Conservation (phyloP, 75 land plant genomes). For the Cunninghamia lanceolata region DNA sequence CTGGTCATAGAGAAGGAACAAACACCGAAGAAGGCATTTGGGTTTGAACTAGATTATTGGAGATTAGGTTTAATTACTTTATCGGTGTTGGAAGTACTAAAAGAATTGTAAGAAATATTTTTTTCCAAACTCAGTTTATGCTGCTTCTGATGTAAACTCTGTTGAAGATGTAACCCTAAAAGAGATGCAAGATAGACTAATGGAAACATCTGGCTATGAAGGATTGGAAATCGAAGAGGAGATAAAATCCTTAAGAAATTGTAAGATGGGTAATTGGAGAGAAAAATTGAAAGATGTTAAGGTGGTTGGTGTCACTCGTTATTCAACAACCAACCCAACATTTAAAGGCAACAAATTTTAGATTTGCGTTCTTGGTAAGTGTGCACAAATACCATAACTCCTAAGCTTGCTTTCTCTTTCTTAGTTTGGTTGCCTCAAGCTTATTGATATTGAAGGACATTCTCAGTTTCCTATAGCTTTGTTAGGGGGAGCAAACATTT, state of each 20-base stretch:
- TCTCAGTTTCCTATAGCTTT: constrained; percentile 23
- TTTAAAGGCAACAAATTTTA: constrained; percentile 13
- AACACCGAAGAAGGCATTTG: too few species aligned
- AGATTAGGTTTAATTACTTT: constrained; percentile 25
- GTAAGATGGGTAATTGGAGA: constrained; percentile 15
- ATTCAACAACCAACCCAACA: constrained; percentile 6
- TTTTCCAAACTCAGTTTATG: constrained; percentile 26
- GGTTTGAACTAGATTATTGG: constrained; percentile 25
- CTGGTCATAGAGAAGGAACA: too few species aligned
- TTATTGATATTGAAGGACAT: constrained; percentile 33
- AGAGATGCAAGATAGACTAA: too few species aligned
- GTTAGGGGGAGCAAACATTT: neutral
- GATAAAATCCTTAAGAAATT: constrained; percentile 18
- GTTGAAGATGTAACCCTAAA: constrained; percentile 17
- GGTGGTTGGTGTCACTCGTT: constrained; percentile 33
- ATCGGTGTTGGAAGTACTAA: constrained; percentile 21
- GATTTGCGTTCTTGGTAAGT: constrained; percentile 31
- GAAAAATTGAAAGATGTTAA: too few species aligned
- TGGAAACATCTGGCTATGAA: constrained; percentile 12
- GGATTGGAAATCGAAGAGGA: constrained; percentile 23
- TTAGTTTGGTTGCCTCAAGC: constrained; percentile 24
- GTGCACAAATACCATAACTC: constrained; percentile 29
- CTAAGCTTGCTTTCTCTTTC: constrained; percentile 23
- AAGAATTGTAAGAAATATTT: constrained; percentile 19
- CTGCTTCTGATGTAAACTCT: neutral